phyloP scores from a whole-genome alignment of 2,329 filamentous ascomycete genomes.

The Sarocladium kiliense region DNA sequence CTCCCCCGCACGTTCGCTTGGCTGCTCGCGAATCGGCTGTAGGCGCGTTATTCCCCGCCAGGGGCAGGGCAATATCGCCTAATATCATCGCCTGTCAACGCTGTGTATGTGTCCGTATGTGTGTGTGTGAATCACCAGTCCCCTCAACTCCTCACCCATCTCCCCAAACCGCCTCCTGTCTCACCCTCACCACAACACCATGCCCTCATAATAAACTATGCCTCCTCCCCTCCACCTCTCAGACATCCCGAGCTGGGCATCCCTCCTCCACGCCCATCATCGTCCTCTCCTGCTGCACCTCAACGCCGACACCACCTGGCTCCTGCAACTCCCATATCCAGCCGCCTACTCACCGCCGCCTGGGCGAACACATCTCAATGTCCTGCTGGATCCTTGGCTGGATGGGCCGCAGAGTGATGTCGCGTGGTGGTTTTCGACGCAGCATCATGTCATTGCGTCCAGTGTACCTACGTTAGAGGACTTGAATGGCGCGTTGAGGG shows the following conservation, averaged over 20 bases:
- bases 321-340: slow-evolving; percentile 58
- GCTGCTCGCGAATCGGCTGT: not conserved
- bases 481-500: slow-evolving; percentile 44
- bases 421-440: slow-evolving; percentile 59
- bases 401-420: slow-evolving; percentile 58
- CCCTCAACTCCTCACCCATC: not conserved
- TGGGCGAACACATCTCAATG: slow-evolving; percentile 53
- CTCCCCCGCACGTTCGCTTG: not conserved
- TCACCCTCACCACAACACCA: too few species aligned
- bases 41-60: not conserved
- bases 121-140: not conserved
- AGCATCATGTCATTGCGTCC: slow-evolving; percentile 54
- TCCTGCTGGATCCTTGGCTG: slow-evolving; percentile 63
- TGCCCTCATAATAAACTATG: too few species aligned
- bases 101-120: not conserved
- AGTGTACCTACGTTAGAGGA: slow-evolving; percentile 49
- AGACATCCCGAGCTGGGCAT: slow-evolving; percentile 15
- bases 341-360: slow-evolving; percentile 31
- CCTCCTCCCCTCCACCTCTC: slow-evolving; percentile 12
- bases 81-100: not conserved
- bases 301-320: slow-evolving; percentile 63
- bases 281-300: slow-evolving; percentile 53
- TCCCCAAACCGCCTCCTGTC: not conserved
- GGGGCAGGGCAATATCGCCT: not conserved
- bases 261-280: slow-evolving; percentile 13